Conservation (phyloP, 805 yeast species). For the Saccharomyces cerevisiae region DNA sequence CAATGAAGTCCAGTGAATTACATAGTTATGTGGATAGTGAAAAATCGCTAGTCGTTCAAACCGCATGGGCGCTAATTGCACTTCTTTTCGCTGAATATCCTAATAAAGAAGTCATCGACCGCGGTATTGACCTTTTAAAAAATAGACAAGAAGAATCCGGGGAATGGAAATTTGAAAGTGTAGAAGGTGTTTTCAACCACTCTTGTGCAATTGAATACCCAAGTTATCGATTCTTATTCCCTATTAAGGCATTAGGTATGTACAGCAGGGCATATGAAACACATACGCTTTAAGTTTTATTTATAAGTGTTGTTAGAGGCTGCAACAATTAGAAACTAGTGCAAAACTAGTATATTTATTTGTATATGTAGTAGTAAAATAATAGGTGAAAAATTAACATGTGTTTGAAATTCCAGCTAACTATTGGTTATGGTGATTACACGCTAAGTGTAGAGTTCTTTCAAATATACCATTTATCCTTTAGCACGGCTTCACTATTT, state of each 20-base stretch:
- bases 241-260: constrained; percentile 88
- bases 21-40: constrained; percentile 61
- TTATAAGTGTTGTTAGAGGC: constrained; percentile 1
- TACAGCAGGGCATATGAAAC: constrained; percentile 29
- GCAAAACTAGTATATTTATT: neutral
- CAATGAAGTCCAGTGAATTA: constrained; percentile 83
- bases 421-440: neutral
- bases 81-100: constrained; percentile 78
- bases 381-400: neutral
- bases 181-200: constrained; percentile 95
- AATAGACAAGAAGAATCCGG: constrained; percentile 64
- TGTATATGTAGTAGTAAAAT: neutral
- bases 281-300: neutral
- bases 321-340: neutral
- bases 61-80: constrained; percentile 88
- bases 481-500: neutral
- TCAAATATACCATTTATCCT: neutral
- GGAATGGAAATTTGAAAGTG: constrained; percentile 75
- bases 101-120: constrained; percentile 46
- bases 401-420: neutral
- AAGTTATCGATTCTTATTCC: constrained; percentile 78
- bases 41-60: constrained; percentile 69
- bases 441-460: neutral
- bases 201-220: constrained; percentile 93
- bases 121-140: constrained; percentile 58